Evolutionary conservation across 1,284 basidiomycete species (phyloP), one percentile per base, ranked within the genome.

Genomic region (Apiotrichum porosum): DNA sequence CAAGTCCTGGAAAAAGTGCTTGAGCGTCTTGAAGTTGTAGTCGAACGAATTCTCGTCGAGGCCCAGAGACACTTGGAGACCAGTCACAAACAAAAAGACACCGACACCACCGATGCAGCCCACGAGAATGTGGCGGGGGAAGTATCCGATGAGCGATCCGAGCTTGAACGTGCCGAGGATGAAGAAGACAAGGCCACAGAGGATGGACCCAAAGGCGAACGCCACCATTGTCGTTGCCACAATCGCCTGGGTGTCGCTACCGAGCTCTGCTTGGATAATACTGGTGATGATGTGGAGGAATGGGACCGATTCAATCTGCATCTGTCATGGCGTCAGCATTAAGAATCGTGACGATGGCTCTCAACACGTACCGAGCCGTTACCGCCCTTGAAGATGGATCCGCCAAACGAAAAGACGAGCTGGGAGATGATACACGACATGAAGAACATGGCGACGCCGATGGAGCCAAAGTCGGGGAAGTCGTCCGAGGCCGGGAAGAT

Each of bases 291-390:
- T 88, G 68, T 97, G 93, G 68, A 93, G 95, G 76, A 97, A 97
- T 1, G 94, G 93, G 57, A 95, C 89, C 12, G 92, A 89, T 71
- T 97, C 93, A 56, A 97, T 97, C 91, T 97, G 95, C 92, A 97
- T 97, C n/a, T n/a, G n/a, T n/a, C n/a, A n/a, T n/a, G n/a, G n/a
- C n/a, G n/a, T n/a, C n/a, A n/a, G n/a, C n/a, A n/a, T n/a, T n/a
- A n/a, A n/a, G n/a, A n/a, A n/a, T n/a, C n/a, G n/a, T n/a, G n/a
- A n/a, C n/a, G n/a, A n/a, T n/a, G n/a, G n/a, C n/a, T n/a, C n/a
- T n/a, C n/a, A n/a, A n/a, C n/a, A n/a, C n/a, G n/a, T n/a, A n/a
- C n/a, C 26, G 26, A 28, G 9, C 92, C 92, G 73, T 95, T 97
- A 0, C 85, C 89, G 38, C 86, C 71, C 6, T 74, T 75, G 71